A percentile compares a stretch with the other conserved stretches of the same genome.
Conservation (phyloP, 371 early-diverging fungal genomes). For the Cokeromyces recurvatus region DNA sequence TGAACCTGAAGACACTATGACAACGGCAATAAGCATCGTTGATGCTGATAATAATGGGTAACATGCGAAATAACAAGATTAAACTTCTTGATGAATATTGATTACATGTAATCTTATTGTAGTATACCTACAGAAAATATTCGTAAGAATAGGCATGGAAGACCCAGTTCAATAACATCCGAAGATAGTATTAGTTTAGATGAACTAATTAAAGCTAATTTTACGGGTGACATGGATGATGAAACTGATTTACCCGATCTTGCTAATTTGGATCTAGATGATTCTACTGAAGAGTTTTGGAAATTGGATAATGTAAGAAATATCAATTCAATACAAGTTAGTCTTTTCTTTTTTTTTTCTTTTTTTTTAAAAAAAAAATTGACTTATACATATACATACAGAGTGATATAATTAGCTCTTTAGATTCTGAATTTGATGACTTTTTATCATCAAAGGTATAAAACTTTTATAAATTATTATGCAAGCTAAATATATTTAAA, state of each 20-base stretch:
- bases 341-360: too few species aligned
- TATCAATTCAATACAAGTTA: too few species aligned
- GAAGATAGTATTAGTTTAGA: slow-evolving; percentile 31
- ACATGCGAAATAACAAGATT: neutral
- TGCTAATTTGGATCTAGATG: slow-evolving; percentile 26
- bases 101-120: neutral
- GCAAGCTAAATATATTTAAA: slow-evolving; percentile 1
- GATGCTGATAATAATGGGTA: slow-evolving; percentile 27
- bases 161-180: slow-evolving; percentile 23
- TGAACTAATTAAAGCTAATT: slow-evolving; percentile 29
- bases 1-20: slow-evolving; percentile 1
- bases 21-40: slow-evolving; percentile 3
- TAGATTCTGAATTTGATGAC: too few species aligned
- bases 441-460: neutral
- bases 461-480: neutral
- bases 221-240: slow-evolving; percentile 27
- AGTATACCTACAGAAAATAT: slow-evolving; percentile 17
- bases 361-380: too few species aligned
- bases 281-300: slow-evolving; percentile 28
- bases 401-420: too few species aligned
- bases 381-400: too few species aligned
- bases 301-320: slow-evolving; percentile 15
- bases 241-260: slow-evolving; percentile 24
- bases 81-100: too few species aligned
- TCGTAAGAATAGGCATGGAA: slow-evolving; percentile 3